Percentiles rank a stretch among this genome's conserved stretches.
Evolutionary conservation across 192 early-diverging fungal genomes (phyloP).

Genomic region (Neocallimastix lanati): DNA sequence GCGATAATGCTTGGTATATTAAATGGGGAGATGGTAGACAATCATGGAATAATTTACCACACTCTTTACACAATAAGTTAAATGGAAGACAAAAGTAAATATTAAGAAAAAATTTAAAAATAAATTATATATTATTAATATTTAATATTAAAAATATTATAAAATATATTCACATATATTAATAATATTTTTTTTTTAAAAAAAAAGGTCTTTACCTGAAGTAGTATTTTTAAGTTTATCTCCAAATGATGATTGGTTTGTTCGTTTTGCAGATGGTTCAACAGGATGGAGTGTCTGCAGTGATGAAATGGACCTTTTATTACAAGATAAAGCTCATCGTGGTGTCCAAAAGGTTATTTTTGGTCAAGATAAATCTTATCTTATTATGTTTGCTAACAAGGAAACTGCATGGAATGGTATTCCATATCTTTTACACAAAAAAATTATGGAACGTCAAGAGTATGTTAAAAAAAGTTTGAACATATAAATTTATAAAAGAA

Average conservation of each 20-base stretch:
- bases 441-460: not conserved
- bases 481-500: no score
- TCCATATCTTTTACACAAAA: not conserved
- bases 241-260: not conserved
- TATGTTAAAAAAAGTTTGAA: no score
- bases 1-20: not conserved
- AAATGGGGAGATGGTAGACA: not conserved
- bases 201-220: not conserved
- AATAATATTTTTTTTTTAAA: no score
- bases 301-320: not conserved
- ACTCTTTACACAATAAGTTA: not conserved
- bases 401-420: not conserved
- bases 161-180: no score
- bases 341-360: not conserved
- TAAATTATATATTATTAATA: no score
- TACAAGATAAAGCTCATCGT: not conserved
- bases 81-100: not conserved
- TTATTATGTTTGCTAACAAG: not conserved
- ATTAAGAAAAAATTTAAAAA: no score
- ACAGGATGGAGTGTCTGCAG: not conserved
- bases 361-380: not conserved
- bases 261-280: not conserved
- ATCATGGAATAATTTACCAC: not conserved
- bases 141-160: no score
- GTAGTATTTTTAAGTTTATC: not conserved